Percentiles rank a stretch among this genome's conserved stretches.
phyloP scores from a whole-genome alignment of 2,329 filamentous ascomycete species.

The Chrysosporium queenslandicum region DNA sequence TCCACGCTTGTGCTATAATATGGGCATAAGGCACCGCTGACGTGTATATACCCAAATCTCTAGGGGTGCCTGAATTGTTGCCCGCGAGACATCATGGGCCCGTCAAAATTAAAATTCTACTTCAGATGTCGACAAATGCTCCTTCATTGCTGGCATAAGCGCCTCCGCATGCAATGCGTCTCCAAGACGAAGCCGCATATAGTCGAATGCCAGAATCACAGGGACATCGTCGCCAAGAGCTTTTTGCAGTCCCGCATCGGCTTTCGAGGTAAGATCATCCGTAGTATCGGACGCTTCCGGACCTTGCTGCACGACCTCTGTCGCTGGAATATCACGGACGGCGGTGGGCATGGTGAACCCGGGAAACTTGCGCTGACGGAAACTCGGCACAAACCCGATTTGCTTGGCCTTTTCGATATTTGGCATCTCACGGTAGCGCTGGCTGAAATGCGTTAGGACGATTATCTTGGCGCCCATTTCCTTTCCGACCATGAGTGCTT shows the following conservation, averaged over 20 bases:
- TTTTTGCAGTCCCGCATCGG: neutral
- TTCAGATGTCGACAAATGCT: constrained; percentile 31
- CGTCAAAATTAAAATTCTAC: constrained; percentile 11
- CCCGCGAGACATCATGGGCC: too few relatives aligned
- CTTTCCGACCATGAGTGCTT: constrained; percentile 68
- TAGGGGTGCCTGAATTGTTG: too few relatives aligned
- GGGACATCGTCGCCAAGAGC: constrained; percentile 37
- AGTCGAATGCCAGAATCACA: constrained; percentile 52
- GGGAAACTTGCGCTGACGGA: neutral
- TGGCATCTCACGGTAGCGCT: constrained; percentile 68
- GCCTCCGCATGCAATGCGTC: constrained; percentile 50
- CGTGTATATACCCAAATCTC: too few relatives aligned
- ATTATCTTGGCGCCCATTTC: constrained; percentile 71
- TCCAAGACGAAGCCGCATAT: constrained; percentile 52
- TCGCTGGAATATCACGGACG: constrained; percentile 16
- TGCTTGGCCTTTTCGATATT: constrained; percentile 9
- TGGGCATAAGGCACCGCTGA: too few relatives aligned
- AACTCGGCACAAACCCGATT: constrained; percentile 5
- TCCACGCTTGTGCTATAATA: neutral
- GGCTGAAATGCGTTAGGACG: constrained; percentile 87
- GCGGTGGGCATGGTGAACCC: constrained; percentile 3
- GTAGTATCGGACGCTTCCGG: neutral
- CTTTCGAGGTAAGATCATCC: neutral
- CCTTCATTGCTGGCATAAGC: constrained; percentile 48
- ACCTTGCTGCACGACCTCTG: constrained; percentile 3